Conservation (phyloP, 2,329 filamentous ascomycete genomes). For the Diaporthe sp. region DNA sequence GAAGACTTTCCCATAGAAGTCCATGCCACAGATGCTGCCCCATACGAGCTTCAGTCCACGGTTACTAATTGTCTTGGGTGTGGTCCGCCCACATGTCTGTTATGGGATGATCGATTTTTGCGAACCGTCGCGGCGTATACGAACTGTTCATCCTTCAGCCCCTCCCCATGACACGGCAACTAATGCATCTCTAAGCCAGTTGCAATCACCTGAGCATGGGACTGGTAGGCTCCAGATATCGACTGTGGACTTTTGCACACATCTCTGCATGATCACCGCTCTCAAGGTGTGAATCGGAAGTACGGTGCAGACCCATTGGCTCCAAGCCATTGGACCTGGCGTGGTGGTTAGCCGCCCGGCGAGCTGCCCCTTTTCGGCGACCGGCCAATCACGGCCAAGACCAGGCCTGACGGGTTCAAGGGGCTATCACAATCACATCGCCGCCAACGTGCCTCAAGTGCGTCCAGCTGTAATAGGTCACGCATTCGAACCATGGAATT, state of each 20-base stretch:
- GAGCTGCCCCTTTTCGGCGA: conserved; percentile 16
- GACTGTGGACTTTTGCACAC: background rate
- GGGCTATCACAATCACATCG: conserved; percentile 34
- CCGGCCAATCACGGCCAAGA: conserved; percentile 12
- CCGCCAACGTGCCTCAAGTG: conserved; percentile 9
- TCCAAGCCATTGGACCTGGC: conserved; percentile 7
- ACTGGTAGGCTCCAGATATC: background rate
- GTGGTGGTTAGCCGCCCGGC: conserved; percentile 27
- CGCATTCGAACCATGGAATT: background rate
- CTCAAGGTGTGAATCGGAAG: background rate
- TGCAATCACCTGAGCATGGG: background rate
- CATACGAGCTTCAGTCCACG: too few species aligned
- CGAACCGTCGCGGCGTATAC: too few species aligned
- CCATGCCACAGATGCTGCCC: too few species aligned
- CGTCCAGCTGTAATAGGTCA: background rate
- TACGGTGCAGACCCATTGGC: conserved; percentile 3
- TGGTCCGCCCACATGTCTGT: too few species aligned
- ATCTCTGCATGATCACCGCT: background rate
- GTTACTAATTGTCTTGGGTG: too few species aligned
- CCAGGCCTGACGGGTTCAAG: conserved; percentile 19
- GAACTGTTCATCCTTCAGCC: background rate
- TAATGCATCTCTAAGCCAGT: background rate
- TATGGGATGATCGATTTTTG: too few species aligned
- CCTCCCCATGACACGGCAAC: background rate
- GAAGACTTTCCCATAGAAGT: too few species aligned